Conservation (phyloP, 768 basidiomycete species). For the Termitomyces sp. region DNA sequence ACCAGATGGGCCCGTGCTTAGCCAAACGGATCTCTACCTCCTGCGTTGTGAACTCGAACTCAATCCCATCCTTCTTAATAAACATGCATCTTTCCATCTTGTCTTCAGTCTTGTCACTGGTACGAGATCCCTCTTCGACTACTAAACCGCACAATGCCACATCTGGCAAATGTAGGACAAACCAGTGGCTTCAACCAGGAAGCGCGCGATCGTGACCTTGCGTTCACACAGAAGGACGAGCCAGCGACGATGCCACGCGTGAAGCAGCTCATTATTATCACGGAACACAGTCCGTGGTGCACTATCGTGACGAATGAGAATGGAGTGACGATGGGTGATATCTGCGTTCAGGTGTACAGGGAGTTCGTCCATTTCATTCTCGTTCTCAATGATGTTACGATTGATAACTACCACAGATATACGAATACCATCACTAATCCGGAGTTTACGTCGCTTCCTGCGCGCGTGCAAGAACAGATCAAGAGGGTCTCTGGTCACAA, state of each 20-base stretch:
- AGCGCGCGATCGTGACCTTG: slow-evolving; percentile 52
- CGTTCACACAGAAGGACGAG: slow-evolving; percentile 48
- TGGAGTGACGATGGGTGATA: slow-evolving; percentile 73
- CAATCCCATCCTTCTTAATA: slow-evolving; percentile 63
- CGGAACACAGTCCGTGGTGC: slow-evolving; percentile 68
- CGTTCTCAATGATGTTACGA: background rate
- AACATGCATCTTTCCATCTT: slow-evolving; percentile 46
- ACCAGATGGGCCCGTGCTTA: slow-evolving; percentile 72
- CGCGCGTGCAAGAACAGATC: slow-evolving; percentile 66
- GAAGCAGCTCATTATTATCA: slow-evolving; percentile 51
- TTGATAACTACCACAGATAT: slow-evolving; percentile 41
- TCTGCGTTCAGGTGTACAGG: slow-evolving; percentile 67
- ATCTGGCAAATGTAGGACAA: slow-evolving; percentile 33
- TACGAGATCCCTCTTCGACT: slow-evolving; percentile 18
- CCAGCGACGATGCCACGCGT: slow-evolving; percentile 69
- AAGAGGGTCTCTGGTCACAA: slow-evolving; percentile 50
- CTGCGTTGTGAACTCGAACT: slow-evolving; percentile 64
- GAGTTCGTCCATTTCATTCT: slow-evolving; percentile 46
- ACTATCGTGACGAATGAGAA: slow-evolving; percentile 64
- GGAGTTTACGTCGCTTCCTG: slow-evolving; percentile 55
- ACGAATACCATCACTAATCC: slow-evolving; percentile 57
- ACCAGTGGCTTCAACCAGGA: slow-evolving; percentile 58
- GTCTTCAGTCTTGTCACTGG: slow-evolving; percentile 70
- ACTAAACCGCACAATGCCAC: background rate
- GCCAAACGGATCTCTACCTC: slow-evolving; percentile 78